Percentiles rank a stretch among this genome's conserved stretches.
Evolutionary conservation across 2,329 filamentous ascomycete genomes (phyloP).

Genomic region (Aspergillus clavatus): DNA sequence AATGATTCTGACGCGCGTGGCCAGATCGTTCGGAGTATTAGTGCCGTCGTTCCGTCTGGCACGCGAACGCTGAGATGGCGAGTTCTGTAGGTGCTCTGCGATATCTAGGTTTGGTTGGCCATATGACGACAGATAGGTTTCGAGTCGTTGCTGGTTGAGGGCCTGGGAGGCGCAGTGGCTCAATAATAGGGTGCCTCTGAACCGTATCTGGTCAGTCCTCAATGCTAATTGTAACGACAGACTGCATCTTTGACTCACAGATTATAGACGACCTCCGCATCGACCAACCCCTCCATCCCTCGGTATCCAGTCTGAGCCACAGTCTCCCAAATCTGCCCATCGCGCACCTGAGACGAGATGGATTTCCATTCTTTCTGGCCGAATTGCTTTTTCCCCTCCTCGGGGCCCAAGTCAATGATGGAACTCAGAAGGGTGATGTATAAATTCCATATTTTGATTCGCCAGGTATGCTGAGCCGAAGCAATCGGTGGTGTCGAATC

Average conservation of each 20-base stretch:
- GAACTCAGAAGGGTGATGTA: slow-evolving; percentile 92
- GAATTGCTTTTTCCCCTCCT: slow-evolving; percentile 86
- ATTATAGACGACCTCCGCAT: slow-evolving; percentile 77
- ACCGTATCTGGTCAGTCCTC: slow-evolving; percentile 3
- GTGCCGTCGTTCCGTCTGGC: slow-evolving; percentile 55
- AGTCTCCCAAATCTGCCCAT: slow-evolving; percentile 91
- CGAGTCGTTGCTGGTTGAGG: slow-evolving; percentile 79
- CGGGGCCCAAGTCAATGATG: slow-evolving; percentile 78
- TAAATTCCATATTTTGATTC: slow-evolving; percentile 95
- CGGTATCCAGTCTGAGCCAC: slow-evolving; percentile 83
- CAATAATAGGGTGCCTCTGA: slow-evolving; percentile 79
- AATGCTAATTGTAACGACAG: background rate
- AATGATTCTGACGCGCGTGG: slow-evolving; percentile 81
- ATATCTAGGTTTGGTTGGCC: slow-evolving; percentile 69
- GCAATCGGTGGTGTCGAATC: slow-evolving; percentile 63
- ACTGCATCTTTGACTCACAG: slow-evolving; percentile 36
- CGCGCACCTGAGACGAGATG: slow-evolving; percentile 76
- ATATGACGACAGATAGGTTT: slow-evolving; percentile 79
- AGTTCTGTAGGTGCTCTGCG: slow-evolving; percentile 53
- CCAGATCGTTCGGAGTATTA: slow-evolving; percentile 77
- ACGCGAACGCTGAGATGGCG: slow-evolving; percentile 30
- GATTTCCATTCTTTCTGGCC: slow-evolving; percentile 79
- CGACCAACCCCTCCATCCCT: slow-evolving; percentile 82
- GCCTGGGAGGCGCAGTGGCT: slow-evolving; percentile 82
- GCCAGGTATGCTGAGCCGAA: slow-evolving; percentile 70